Evolutionary conservation across 1,139 yeast species (phyloP), one percentile per base, ranked within the genome.

Genomic region (Geotrichum fermentans): DNA sequence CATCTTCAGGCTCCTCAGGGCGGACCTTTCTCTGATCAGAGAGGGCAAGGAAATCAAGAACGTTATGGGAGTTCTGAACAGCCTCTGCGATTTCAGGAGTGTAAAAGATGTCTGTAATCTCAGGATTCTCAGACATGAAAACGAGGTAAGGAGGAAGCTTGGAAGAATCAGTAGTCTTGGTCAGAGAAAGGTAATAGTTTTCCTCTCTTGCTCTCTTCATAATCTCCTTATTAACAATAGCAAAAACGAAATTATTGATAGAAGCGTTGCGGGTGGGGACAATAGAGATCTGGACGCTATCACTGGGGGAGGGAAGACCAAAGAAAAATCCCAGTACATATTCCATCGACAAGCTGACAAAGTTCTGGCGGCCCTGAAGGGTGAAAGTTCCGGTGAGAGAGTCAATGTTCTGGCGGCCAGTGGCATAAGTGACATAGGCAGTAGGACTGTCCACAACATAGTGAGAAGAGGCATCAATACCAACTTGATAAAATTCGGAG

Each of bases 41-140:
- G 62, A 89, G 75, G 32, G 95, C 83, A 57, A 92, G 65, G 61
- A 66, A 83, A 61, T 80, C 79, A 60, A 90, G 69, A 48, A 78
- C 69, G 8, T 73, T 65, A 40, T 79, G 78, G 50, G 83, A 70
- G 51, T 73, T 73, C 13, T 64, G 59, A 55, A 85, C 65, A 29
- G 78, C 72, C 50, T 75, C 76, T 34, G 73, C 67, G 40, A 80
- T 68, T 51, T 74, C 77, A 52, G 79, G 73, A 45, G 79, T 73
- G 56, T 76, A 73, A 52, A 84, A 69, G 56, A 78, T 72, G 6
- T 82, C 88, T 59, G 83, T 88, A 68, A 87, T 74, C 65, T 90
- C 97, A 54, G 80, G 77, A 51, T 80, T 80, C 72, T 92, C 98
- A 60, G 87, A 75, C 98, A 92, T 90, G 70, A 80, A 87, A 20